A percentile compares a stretch with the other conserved stretches of the same genome.
phyloP scores from a whole-genome alignment of 1,284 basidiomycete species.

The Ustilago loliicola region DNA sequence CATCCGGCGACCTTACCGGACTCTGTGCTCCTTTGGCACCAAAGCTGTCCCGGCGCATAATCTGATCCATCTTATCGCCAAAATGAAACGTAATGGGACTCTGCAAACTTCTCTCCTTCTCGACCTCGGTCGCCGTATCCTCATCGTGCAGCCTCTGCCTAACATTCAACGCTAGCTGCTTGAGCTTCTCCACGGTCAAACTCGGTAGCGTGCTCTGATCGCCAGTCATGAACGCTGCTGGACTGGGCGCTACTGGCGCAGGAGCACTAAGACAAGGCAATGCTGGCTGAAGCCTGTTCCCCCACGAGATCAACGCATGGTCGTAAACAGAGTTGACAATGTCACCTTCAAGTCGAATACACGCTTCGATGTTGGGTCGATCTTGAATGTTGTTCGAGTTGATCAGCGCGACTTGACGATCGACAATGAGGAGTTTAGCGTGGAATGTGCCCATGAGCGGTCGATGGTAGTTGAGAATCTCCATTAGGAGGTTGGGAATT shows the following conservation, averaged over 20 bases:
- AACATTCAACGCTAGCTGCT: constrained; percentile 49
- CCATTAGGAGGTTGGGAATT: constrained; percentile 62
- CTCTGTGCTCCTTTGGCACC: constrained; percentile 25
- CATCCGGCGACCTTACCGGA: constrained; percentile 10
- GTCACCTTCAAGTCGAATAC: constrained; percentile 74
- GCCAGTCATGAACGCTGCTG: constrained; percentile 53
- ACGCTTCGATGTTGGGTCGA: constrained; percentile 71
- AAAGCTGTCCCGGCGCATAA: constrained; percentile 50
- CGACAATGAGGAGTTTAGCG: constrained; percentile 81
- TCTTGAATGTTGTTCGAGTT: constrained; percentile 82
- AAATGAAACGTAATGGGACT: constrained; percentile 56
- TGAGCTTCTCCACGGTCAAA: constrained; percentile 53
- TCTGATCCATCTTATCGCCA: constrained; percentile 61
- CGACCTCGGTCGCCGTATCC: constrained; percentile 61
- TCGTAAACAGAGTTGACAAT: constrained; percentile 82
- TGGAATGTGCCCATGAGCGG: constrained; percentile 79
- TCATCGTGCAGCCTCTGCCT: constrained; percentile 56
- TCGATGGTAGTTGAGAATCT: constrained; percentile 69
- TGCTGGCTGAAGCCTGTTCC: constrained; percentile 75
- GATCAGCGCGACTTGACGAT: constrained; percentile 79
- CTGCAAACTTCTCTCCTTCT: constrained; percentile 45
- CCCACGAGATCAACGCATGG: constrained; percentile 79
- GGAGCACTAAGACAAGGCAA: constrained; percentile 74
- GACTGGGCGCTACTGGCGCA: constrained; percentile 54
- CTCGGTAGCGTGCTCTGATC: constrained; percentile 45